Conservation (phyloP, 2,329 filamentous ascomycete genomes). For the Magnaporthiopsis incrustans region DNA sequence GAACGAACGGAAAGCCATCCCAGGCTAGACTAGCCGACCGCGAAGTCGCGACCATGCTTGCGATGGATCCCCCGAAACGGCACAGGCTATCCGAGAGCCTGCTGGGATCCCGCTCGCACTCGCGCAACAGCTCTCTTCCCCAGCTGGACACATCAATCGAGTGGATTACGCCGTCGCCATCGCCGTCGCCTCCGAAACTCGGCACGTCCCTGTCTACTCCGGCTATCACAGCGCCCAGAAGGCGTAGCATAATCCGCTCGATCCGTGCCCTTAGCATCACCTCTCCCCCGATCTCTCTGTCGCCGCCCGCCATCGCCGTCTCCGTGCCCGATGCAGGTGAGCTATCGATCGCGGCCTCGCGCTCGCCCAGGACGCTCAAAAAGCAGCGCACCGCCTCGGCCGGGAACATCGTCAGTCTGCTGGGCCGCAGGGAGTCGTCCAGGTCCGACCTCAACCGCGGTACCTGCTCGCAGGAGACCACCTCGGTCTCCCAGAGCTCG, state of each 20-base stretch:
- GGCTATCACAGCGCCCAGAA: neutral
- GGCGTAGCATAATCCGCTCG: conserved; percentile 2
- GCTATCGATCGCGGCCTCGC: conserved; percentile 4
- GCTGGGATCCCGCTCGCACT: neutral
- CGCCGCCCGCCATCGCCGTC: neutral
- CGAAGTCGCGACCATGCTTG: neutral
- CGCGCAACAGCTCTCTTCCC: neutral
- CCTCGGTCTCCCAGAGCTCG: conserved; percentile 19
- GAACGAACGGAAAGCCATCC: neutral
- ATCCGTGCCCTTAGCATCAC: conserved; percentile 1
- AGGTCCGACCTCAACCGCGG: conserved; percentile 20
- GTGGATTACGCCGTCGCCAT: neutral
- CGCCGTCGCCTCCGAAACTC: neutral
- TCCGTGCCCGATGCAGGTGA: neutral
- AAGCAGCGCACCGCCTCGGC: conserved; percentile 2
- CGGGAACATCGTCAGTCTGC: conserved; percentile 1
- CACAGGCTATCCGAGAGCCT: neutral
- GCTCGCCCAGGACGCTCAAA: conserved; percentile 12
- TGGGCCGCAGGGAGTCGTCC: conserved; percentile 21
- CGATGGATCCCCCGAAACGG: neutral
- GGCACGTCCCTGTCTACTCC: neutral
- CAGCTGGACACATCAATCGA: neutral
- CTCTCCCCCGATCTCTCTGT: neutral
- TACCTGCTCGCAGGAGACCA: conserved; percentile 16
- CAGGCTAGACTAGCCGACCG: neutral